Base-by-base conservation (phyloP, 352 stramenopile genomes). In the Phytophthora foliorum region DNA sequence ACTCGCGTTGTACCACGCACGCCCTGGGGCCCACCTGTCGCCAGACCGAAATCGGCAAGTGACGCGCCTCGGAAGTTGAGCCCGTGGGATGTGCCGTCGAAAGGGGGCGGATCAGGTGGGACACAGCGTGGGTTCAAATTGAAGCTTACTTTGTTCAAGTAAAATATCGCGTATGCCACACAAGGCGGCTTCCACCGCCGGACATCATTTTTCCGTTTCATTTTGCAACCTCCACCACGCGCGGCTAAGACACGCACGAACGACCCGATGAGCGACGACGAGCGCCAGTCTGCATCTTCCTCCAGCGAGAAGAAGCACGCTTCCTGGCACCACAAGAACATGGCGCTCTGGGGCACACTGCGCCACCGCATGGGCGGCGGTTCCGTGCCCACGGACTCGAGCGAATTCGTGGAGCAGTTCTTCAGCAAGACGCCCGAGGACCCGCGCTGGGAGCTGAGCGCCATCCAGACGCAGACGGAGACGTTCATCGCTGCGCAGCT, bases 281-380 rank as follows among this genome's bases (percentile, higher is more conserved):
- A 66, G 21, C 57, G 50, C 24, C 68, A 77, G 51, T 77, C 63
- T 36, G 51, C 25, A 69, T 58, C 48, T 67, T 72, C 57, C 31
- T 0, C 34, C 39, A 50, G 24, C 54, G 49, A 63, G 32, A 59
- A 51, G 22, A 70, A 70, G 50, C 25, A 73, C 24, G 27, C 48
- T 65, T 74, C 41, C 63, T 74, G 24, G 41, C 67, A 63, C 19
- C 63, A 16, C 42, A 59, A 61, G 44, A 53, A 76, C 50, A 95
- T 95, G 88, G 84, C 81, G 68, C 80, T 95, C 44, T 95, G 88
- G 88, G 88, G 86, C 38, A 94, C 88, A 58, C 74, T 95, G 39
- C 82, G 85, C 46, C 86, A 95, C 61, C 78, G 81, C 50, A 90
- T 95, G 49, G 80, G 88, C 67, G 82, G 88, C 69, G 82, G 84